Percentiles rank a stretch among this genome's conserved stretches.
Evolutionary conservation across 2,329 filamentous ascomycete species (phyloP).

Genomic region (Aspergillus felis): DNA sequence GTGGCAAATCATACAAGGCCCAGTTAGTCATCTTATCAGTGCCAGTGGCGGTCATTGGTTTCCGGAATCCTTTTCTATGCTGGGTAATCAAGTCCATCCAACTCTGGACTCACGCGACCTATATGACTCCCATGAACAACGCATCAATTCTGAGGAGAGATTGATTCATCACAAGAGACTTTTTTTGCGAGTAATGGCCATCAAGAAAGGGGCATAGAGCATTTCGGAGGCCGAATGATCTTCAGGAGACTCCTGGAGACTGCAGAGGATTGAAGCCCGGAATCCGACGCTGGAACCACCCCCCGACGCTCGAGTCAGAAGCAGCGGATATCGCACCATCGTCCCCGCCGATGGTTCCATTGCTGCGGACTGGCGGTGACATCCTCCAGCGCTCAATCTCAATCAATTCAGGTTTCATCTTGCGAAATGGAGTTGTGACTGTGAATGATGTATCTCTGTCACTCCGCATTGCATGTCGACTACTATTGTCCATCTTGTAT

Average conservation of each 20-base stretch:
- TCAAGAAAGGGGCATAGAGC: background rate
- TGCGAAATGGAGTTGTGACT: background rate
- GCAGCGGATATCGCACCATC: slow-evolving; percentile 21
- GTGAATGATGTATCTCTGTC: background rate
- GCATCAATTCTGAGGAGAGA: background rate
- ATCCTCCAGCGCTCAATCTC: slow-evolving; percentile 1
- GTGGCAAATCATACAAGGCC: background rate
- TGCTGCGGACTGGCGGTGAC: slow-evolving; percentile 12
- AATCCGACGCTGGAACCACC: background rate
- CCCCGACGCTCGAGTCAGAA: background rate
- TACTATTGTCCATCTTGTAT: background rate
- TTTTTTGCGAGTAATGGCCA: background rate
- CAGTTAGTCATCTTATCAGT: background rate
- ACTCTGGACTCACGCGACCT: background rate
- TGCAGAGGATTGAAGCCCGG: background rate
- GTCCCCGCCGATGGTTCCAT: slow-evolving; percentile 20
- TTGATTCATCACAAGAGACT: background rate
- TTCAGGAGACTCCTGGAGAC: background rate
- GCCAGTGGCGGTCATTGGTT: background rate
- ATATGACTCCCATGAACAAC: background rate
- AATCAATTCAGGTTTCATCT: background rate
- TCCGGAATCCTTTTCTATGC: background rate
- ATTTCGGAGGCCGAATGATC: background rate
- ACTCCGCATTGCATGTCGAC: background rate
- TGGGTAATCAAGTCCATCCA: background rate